Evolutionary conservation across 2,329 filamentous ascomycete species (phyloP), one percentile per base, ranked within the genome.

Genomic region (Alternaria alternata): DNA sequence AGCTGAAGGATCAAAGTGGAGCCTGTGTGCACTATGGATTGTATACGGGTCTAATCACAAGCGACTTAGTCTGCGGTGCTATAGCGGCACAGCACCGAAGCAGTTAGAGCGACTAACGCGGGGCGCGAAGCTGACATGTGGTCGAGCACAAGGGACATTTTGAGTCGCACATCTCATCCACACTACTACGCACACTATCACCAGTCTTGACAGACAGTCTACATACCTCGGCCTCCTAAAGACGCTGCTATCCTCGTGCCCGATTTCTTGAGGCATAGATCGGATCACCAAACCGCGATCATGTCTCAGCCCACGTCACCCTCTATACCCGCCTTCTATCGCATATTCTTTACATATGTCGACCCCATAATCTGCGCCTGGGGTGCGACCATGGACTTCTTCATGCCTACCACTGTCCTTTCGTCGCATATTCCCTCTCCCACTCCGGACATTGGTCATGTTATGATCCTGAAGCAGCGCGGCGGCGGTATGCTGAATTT

Each of bases 321-420:
- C 18, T 48, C 46, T 11, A 58, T 65, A 16, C 66, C 63, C 26
- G 22, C 42, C 52, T 62, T 69, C 57, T 75, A 71, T 61, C 68
- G 64, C 48, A 18, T 71, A 26, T 74, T 72, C 66, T 73, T 75
- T 60, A 71, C 66, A 16, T 68, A 51, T 7, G n/a, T 73, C 22
- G 72, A 75, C 44, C 70, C 71, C 16, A 28, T 73, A 30, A 69
- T 73, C 51, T 71, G 66, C 53, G 44, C 67, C 36, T 71, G 63
- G 64, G 71, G 68, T 49, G 68, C 71, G 5, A 74, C 69, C 54
- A 67, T 74, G 61, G 72, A 75, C 61, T 66, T 72, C 49, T 71
- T 72, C 58, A 48, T 60, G 16, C 68, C 66, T 1, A 48, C 51
- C 8, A 56, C 68, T 39, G 67, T 74, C 22, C 64, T 72, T 1